Percentiles rank a stretch among this genome's conserved stretches.
Conservation (phyloP, 2,329 filamentous ascomycete genomes). For the Lachnellula hyalina region DNA sequence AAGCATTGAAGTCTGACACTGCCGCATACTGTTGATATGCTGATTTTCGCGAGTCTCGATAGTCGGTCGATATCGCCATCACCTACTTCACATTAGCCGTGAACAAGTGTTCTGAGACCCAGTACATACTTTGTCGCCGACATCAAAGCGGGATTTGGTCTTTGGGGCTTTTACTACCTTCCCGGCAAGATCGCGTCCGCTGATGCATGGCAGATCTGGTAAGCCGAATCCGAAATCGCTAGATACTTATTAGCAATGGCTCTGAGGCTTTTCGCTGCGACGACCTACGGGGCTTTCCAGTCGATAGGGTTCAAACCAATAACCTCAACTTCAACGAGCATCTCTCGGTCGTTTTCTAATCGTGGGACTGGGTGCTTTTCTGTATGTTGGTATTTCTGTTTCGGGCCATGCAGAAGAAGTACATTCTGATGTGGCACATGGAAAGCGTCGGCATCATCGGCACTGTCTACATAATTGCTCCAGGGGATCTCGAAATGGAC, state of each 20-base stretch:
- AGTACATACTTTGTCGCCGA: slow-evolving; percentile 46
- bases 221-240: slow-evolving; percentile 30
- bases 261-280: slow-evolving; percentile 60
- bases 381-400: slow-evolving; percentile 44
- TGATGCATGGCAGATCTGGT: slow-evolving; percentile 28
- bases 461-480: background rate
- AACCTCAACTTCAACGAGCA: slow-evolving; percentile 54
- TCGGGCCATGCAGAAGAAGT: slow-evolving; percentile 44
- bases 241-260: slow-evolving; percentile 59
- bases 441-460: slow-evolving; percentile 6
- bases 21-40: slow-evolving; percentile 48
- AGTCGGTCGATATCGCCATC: slow-evolving; percentile 29
- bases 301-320: slow-evolving; percentile 73
- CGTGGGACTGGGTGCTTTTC: slow-evolving; percentile 42
- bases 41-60: slow-evolving; percentile 28
- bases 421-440: slow-evolving; percentile 37
- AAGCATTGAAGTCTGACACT: slow-evolving; percentile 29
- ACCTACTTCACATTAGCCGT: slow-evolving; percentile 28
- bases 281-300: slow-evolving; percentile 71
- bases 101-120: slow-evolving; percentile 19
- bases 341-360: slow-evolving; percentile 48
- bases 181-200: slow-evolving; percentile 55
- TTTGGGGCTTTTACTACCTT: slow-evolving; percentile 47
- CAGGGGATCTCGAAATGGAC: background rate
- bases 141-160: slow-evolving; percentile 42